Base-by-base conservation (phyloP, 208 protist species). In the Acanthamoeba triangularis region DNA sequence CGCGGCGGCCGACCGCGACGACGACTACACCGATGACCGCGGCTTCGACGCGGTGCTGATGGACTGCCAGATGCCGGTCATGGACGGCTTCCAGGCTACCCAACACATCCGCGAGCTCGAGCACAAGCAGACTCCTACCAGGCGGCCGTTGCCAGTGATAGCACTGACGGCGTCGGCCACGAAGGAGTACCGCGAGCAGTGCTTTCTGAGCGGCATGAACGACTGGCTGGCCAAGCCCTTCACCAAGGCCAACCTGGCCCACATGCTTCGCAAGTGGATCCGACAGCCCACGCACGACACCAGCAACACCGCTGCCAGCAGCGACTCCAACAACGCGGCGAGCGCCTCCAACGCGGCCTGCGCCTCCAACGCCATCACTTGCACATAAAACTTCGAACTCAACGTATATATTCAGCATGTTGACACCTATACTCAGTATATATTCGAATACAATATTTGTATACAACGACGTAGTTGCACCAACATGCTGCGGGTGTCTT, bases 221-320 rank as follows among this genome's bases (percentile, higher is more conserved):
- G 87, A 93, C 87, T 93, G 49, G 56, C 87, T 93, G 14, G 52
- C 87, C 35, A 93, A 93, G 87, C 87, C 87, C 87, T 93, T 93
- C 65, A 76, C 56, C 56, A 93, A 76, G 87, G 59, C 87, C 41
- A 76, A 74, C 35, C 59, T 93, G 16, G 56, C 65, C 25, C 56
- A 41, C 37, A 74, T 93, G 52, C 65, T 93, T 4, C 84, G 41
- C 84, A 90, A 90, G 84, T 90, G 59, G 49, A 14, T 33, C 18
- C 59, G 74, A 49, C n/a, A n/a, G n/a, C 41, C 74, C 56, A 28
- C 13, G 23, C 52, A n/a, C 56, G 56, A 20, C 56, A 4, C 18
- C 56, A n/a, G 1, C 56, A 28, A 0, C 56, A 5, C 13, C 56
- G 16, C 0, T 18, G 5, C 3, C 56, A 28, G 20, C 20, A 28